Evolutionary conservation across 2,329 filamentous ascomycete genomes (phyloP).

Genomic region (Ceratocystis cubensis): DNA sequence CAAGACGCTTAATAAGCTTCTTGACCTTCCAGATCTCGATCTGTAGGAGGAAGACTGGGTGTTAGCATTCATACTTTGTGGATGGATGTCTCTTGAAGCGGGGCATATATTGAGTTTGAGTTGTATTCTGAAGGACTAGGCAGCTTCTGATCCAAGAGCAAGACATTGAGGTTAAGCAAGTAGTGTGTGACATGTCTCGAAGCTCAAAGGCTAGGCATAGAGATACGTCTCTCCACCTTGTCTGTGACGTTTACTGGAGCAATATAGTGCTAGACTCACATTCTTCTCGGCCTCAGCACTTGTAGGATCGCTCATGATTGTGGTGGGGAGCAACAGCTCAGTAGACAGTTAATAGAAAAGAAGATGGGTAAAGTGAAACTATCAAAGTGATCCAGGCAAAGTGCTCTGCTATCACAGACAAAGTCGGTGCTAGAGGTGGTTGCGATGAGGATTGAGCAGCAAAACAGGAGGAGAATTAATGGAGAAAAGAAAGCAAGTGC

Average conservation of each 20-base stretch:
- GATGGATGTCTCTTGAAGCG: neutral
- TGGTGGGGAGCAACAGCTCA: slow-evolving; percentile 21
- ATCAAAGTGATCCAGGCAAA: slow-evolving; percentile 6
- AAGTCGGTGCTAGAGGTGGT: slow-evolving; percentile 21
- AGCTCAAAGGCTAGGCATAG: neutral
- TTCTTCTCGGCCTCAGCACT: slow-evolving; percentile 97
- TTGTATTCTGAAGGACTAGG: neutral
- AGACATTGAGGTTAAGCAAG: neutral
- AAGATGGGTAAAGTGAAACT: slow-evolving; percentile 1
- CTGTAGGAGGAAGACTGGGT: slow-evolving; percentile 28
- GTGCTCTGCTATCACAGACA: slow-evolving; percentile 24
- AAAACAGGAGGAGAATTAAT: slow-evolving; percentile 5
- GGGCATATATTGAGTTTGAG: neutral
- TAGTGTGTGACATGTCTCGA: neutral
- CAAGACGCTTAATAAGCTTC: slow-evolving; percentile 98
- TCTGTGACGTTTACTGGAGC: neutral
- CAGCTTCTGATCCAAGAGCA: neutral
- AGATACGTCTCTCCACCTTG: neutral
- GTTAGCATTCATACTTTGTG: neutral
- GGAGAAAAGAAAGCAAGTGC: slow-evolving; percentile 9
- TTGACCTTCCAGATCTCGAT: slow-evolving; percentile 94
- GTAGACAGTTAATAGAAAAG: slow-evolving; percentile 21
- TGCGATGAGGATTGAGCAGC: slow-evolving; percentile 10
- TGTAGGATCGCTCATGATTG: slow-evolving; percentile 75
- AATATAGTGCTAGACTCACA: slow-evolving; percentile 35